Percentiles rank a stretch among this genome's conserved stretches.
These are phyloP conservation scores for Tolypocladium cylindrosporum DNA, from an alignment of 2,329 filamentous ascomycete species.

Conservation along the genomic window DNA sequence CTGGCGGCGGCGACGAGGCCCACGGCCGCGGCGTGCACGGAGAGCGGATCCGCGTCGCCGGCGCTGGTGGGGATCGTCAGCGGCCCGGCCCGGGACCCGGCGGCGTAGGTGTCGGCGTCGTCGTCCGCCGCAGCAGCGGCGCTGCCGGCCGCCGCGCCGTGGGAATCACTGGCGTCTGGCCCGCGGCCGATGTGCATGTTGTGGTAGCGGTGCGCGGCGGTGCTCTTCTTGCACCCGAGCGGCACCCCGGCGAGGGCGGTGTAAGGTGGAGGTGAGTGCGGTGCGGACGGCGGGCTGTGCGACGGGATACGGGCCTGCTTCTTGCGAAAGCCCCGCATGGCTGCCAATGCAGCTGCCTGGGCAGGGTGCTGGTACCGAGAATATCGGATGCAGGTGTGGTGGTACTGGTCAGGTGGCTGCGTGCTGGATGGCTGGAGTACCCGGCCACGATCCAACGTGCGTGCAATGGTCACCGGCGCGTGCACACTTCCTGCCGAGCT, in stretches of 20 bases:
- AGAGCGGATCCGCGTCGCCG: slow-evolving; percentile 4
- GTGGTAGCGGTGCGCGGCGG: not conserved
- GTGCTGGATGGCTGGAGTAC: not conserved
- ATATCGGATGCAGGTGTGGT: not conserved
- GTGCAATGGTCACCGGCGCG: no score
- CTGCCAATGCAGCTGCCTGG: not conserved
- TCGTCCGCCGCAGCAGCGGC: not conserved
- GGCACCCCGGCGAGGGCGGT: not conserved
- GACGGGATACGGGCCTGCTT: not conserved
- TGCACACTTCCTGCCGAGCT: not conserved
- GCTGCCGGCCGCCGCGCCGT: not conserved
- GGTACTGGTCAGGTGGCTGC: not conserved
- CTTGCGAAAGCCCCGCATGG: not conserved
- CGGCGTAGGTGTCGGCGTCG: not conserved
- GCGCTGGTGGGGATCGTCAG: not conserved
- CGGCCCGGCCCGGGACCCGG: not conserved
- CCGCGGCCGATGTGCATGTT: not conserved
- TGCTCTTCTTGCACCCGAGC: not conserved
- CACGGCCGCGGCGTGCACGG: slow-evolving; percentile 3
- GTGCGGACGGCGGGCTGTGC: not conserved
- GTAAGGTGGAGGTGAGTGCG: not conserved
- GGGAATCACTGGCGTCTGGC: no score
- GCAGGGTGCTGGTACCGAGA: not conserved
- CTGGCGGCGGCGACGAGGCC: slow-evolving; percentile 10
- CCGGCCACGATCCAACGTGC: no score